Base-by-base conservation (phyloP, 352 stramenopile genomes). In the Globisporangium heterothallicum region DNA sequence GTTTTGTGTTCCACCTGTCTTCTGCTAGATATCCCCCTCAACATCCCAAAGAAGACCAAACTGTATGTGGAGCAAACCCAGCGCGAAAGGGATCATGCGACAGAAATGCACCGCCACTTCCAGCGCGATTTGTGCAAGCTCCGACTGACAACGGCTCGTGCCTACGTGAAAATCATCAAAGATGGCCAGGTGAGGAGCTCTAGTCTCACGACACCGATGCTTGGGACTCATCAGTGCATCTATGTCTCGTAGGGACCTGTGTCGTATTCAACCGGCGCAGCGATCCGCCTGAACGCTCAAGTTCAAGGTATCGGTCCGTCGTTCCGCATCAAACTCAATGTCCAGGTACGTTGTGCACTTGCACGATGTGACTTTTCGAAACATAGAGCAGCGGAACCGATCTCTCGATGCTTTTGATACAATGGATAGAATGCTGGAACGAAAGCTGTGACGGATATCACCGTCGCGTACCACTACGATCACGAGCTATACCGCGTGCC, bases 11-110 rank as follows among this genome's bases (percentile, higher is more conserved):
- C n/a, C 14, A 41, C 8, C 12, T 25, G 8, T 42, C 16, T 8
- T 18, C 24, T 13, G 6, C 3, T 41, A 81, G 89, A 97, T 41
- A 94, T 96, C 21, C 87, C 87, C 4, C 72, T 97, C 18, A 90
- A 95, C 35, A 90, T 97, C 25, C 89, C 89, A 0, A 96, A 96
- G 68, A 97, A 97, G 48, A 97, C 90, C n/a, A 95, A 94, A 30
- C 58, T 97, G 43, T 97, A 96, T 59, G 87, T 97, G 22, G 90
- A 97, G 56, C 87, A 97, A 58, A 96, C 89, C 14, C 84, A 97
- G 55, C 80, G 90, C 7, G 89, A 97, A 57, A 77, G 87, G 24
- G 82, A 97, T 45, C 78, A 95, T 47, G 85, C 85, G 6, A 86
- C 68, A 12, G 90, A 96, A 57, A 97, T 97, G 77, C 89, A 97